Conservation (phyloP, 805 yeast genomes). For the Schwanniomyces pseudopolymorphus region DNA sequence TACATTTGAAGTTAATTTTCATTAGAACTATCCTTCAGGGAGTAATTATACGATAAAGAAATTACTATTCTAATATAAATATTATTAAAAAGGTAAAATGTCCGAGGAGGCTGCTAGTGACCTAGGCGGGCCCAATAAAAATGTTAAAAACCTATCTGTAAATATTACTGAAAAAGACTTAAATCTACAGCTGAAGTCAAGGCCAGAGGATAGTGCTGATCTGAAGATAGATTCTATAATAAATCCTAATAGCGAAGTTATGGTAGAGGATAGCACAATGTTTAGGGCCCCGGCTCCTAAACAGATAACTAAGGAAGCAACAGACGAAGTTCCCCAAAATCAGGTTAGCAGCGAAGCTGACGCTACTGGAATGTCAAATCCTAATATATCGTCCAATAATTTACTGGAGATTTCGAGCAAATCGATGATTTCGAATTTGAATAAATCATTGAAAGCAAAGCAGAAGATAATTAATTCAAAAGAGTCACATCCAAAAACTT, state of each 20-base stretch:
- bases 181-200: background rate
- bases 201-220: background rate
- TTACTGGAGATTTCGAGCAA: conserved; percentile 15
- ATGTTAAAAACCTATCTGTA: conserved; percentile 8
- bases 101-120: conserved; percentile 1
- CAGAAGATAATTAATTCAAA: conserved; percentile 37
- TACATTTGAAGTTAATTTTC: too few relatives aligned
- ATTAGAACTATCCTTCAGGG: too few relatives aligned
- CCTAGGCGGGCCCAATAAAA: conserved; percentile 3
- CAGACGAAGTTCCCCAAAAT: background rate
- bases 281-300: background rate
- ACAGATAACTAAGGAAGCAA: background rate
- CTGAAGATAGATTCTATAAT: background rate
- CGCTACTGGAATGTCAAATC: conserved; percentile 3
- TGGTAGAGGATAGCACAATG: background rate
- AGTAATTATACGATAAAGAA: background rate
- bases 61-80: background rate
- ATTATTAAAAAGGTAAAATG: conserved; percentile 1
- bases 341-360: background rate
- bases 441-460: conserved; percentile 43
- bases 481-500: conserved; percentile 36
- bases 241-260: background rate
- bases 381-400: background rate
- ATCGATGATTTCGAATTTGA: conserved; percentile 37
- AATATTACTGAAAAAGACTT: background rate